These are phyloP conservation scores for Cucurbitaria berberidis DNA, from an alignment of 2,329 filamentous ascomycete species.

Conservation along the genomic window DNA sequence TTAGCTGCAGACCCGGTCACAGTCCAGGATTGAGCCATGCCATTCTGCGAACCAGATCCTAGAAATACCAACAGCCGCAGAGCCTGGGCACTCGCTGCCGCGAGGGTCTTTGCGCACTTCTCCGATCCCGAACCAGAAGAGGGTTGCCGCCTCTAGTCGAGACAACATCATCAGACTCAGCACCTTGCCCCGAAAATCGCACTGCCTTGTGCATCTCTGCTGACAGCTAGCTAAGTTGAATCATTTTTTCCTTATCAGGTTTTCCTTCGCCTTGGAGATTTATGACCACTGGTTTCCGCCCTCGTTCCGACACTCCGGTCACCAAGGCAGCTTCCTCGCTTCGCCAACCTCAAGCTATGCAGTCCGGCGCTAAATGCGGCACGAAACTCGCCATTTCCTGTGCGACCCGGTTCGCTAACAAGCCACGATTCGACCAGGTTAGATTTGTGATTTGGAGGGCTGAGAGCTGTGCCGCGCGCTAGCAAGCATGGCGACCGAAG, in stretches of 20 bases:
- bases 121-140: too few species aligned
- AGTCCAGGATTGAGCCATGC: neutral
- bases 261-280: neutral
- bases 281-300: constrained; percentile 11
- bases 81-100: neutral
- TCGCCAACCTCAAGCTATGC: neutral
- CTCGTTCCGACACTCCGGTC: constrained; percentile 8
- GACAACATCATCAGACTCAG: neutral
- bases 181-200: neutral
- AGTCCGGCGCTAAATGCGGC: neutral
- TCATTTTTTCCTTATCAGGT: constrained; percentile 6
- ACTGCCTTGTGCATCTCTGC: neutral
- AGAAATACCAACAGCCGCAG: neutral
- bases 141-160: neutral
- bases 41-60: neutral
- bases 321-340: constrained; percentile 14
- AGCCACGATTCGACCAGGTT: neutral
- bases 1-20: neutral
- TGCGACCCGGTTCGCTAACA: neutral
- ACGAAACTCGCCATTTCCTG: neutral
- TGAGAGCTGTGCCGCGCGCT: neutral
- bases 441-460: neutral
- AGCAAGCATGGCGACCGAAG: neutral
- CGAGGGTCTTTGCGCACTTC: constrained; percentile 1
- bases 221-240: neutral